Evolutionary conservation across 768 basidiomycete species (phyloP).

Genomic region (Pleurotus tuoliensis): DNA sequence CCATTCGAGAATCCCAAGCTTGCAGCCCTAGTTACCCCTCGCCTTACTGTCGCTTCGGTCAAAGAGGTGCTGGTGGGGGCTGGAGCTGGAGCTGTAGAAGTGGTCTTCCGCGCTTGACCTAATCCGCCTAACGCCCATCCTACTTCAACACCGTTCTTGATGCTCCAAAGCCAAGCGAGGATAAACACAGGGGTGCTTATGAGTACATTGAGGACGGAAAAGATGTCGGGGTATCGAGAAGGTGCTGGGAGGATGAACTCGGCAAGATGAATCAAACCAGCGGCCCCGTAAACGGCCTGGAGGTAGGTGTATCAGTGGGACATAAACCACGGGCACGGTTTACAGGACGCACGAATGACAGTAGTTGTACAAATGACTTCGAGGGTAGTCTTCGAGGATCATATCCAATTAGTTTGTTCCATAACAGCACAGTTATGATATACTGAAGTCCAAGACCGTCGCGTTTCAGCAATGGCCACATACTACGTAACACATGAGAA

Average conservation of each 20-base stretch:
- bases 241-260: slow-evolving; percentile 66
- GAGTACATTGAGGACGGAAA: slow-evolving; percentile 79
- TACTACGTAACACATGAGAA: slow-evolving; percentile 41
- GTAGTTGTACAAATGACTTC: slow-evolving; percentile 45
- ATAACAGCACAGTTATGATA: slow-evolving; percentile 59
- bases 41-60: background rate
- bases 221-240: slow-evolving; percentile 79
- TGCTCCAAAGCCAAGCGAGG: slow-evolving; percentile 86
- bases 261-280: slow-evolving; percentile 53
- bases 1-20: background rate
- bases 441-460: slow-evolving; percentile 81
- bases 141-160: slow-evolving; percentile 75
- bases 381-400: slow-evolving; percentile 52
- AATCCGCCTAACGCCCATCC: slow-evolving; percentile 75
- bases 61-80: background rate
- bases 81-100: background rate
- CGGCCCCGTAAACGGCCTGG: slow-evolving; percentile 53
- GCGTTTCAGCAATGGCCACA: slow-evolving; percentile 85
- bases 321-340: too few relatives aligned
- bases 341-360: slow-evolving; percentile 45
- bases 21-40: background rate
- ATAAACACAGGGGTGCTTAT: slow-evolving; percentile 78
- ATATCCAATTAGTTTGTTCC: slow-evolving; percentile 83
- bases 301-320: slow-evolving; percentile 14
- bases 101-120: slow-evolving; percentile 9